phyloP scores from a whole-genome alignment of 75 land plant species.

The Pinus taeda region DNA sequence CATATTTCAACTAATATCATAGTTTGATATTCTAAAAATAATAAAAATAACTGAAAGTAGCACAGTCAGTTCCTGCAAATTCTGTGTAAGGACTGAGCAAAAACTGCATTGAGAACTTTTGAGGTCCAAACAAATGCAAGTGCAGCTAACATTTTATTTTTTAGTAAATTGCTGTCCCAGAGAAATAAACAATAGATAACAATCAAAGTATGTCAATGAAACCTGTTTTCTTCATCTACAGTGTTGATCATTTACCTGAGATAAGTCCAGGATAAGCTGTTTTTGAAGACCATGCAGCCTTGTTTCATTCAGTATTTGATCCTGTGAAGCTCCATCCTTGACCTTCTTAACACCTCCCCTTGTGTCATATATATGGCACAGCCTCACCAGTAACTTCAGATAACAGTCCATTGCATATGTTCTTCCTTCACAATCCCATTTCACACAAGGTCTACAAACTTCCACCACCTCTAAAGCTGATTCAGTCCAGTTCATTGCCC shows the following conservation, averaged over 20 bases:
- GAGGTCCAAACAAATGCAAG: background rate
- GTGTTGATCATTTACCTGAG: constrained; percentile 59
- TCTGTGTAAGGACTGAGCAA: background rate
- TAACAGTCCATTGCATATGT: constrained; percentile 99
- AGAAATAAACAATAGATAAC: background rate
- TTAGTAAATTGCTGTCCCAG: background rate
- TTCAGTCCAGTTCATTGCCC: constrained; percentile 97
- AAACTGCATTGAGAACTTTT: background rate
- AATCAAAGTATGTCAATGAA: background rate
- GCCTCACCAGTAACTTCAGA: constrained; percentile 90
- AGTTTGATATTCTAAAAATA: no score
- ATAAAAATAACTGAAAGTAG: no score
- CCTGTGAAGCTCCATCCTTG: constrained; percentile 98
- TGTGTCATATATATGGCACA: constrained; percentile 97
- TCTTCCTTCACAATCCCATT: constrained; percentile 98
- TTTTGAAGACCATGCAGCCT: constrained; percentile 85
- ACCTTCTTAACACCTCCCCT: constrained; percentile 95
- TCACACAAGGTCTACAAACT: constrained; percentile 97
- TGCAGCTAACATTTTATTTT: background rate
- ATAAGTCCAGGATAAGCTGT: constrained; percentile 80
- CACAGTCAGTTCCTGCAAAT: background rate
- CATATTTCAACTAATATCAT: no score
- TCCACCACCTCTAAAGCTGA: constrained; percentile 97
- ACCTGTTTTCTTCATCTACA: background rate
- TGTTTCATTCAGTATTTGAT: constrained; percentile 96